Evolutionary conservation across 2,329 filamentous ascomycete species (phyloP).

Genomic region (Grosmannia penicillata): DNA sequence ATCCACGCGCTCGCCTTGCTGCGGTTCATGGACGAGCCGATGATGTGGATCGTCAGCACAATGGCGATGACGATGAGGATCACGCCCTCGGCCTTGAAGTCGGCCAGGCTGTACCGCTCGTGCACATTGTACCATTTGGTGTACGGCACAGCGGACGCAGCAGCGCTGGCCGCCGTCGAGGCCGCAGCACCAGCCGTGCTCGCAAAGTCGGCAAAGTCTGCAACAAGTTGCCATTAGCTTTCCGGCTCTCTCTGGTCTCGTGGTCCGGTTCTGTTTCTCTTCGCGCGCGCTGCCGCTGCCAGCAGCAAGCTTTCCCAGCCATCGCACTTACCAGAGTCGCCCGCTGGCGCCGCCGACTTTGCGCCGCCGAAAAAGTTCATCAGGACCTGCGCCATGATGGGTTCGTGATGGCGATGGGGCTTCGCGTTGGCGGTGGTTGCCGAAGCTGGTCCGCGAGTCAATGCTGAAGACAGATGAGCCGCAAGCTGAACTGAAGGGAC

Average conservation of each 20-base stretch:
- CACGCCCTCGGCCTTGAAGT: conserved; percentile 79
- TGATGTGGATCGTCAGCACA: conserved; percentile 64
- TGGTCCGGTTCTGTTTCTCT: not conserved
- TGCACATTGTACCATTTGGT: conserved; percentile 96
- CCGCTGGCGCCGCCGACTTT: conserved; percentile 40
- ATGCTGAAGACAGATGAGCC: not conserved
- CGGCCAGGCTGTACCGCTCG: conserved; percentile 69
- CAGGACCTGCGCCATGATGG: conserved; percentile 40
- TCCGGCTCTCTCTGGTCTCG: conserved; percentile 3
- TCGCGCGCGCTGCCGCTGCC: not conserved
- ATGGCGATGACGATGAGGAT: conserved; percentile 63
- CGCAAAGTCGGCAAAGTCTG: conserved; percentile 92
- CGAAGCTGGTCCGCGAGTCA: not conserved
- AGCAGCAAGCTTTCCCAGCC: not conserved
- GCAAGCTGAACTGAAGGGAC: not conserved
- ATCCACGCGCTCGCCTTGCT: conserved; percentile 71
- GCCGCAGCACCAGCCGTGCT: conserved; percentile 52
- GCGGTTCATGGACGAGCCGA: conserved; percentile 69
- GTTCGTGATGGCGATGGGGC: conserved; percentile 6
- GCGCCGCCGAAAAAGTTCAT: conserved; percentile 56
- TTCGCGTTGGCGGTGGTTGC: not conserved
- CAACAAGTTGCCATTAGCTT: conserved; percentile 1
- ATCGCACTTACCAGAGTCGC: conserved; percentile 45
- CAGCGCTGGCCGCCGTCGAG: conserved; percentile 26
- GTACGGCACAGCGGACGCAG: conserved; percentile 42